Base-by-base conservation (phyloP, 2,329 filamentous ascomycete species). In the Chrysoporthe puriensis region DNA sequence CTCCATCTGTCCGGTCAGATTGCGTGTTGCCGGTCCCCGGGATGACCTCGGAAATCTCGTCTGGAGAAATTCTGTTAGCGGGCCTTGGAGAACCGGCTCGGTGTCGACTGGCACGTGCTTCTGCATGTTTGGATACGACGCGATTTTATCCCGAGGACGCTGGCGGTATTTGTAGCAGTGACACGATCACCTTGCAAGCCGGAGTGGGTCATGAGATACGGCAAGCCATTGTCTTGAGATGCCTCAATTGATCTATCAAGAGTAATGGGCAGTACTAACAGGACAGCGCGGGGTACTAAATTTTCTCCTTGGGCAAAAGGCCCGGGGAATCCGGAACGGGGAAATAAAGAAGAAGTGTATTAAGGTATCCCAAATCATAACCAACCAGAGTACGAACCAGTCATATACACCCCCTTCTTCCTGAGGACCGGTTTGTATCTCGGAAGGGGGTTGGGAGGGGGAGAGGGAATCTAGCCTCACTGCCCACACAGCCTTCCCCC, bases 301-400 rank as follows among this genome's bases (percentile, higher is more conserved):
- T 66, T 58, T 32, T 44, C 58, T 54, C 46, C 26, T 60, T 68
- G 21, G 43, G 14, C 44, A 11, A 26, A 42, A n/a, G 8, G 7
- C 32, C 46, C 34, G 14, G 14, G 14, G 32, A 26, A 42, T 7
- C 50, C 52, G n/a, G 26, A 57, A 42, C 66, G 21, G 63, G 63
- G 21, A 64, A 42, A 66, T 59, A 64, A 70, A 68, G 69, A 70
- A 63, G 69, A 71, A 63, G 67, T 67, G 69, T 71, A 73, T 73
- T 74, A 72, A 66, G 60, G 57, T 66, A 66, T 66, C 74, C 78
- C n/a, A 32, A 4, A 4, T 16, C 36, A 44, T 57, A 32, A 32
- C n/a, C 40, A 44, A 80, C 77, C 77, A 79, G 76, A 79, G 83
- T 84, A 84, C 82, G 80, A 84, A 76, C 83, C 83, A 84, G 83